Conservation (phyloP, 2,329 filamentous ascomycete genomes). For the Monilinia vaccinii-corymbosi region DNA sequence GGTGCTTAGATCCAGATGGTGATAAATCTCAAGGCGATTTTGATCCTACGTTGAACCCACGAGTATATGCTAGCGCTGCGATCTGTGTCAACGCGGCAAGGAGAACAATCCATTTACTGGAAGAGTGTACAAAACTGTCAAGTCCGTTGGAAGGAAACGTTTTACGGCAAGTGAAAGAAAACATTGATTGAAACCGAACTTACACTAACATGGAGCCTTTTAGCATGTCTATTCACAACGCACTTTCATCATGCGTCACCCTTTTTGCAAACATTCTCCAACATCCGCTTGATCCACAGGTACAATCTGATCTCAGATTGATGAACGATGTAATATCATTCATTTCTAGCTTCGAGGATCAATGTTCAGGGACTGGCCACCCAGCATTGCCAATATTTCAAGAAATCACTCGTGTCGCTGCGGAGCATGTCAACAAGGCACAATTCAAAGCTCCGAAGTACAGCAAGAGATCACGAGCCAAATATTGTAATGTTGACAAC, state of each 20-base stretch:
- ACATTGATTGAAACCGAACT: not conserved
- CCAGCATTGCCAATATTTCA: not conserved
- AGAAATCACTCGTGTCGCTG: not conserved
- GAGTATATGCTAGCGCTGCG: slow-evolving; percentile 16
- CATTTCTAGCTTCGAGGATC: not conserved
- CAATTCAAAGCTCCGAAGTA: not conserved
- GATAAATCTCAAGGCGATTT: slow-evolving; percentile 9
- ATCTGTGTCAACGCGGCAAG: slow-evolving; percentile 20
- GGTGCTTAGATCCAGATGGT: slow-evolving; percentile 1
- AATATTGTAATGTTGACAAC: not conserved
- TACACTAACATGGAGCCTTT: not conserved
- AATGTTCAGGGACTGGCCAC: not conserved
- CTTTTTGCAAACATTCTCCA: slow-evolving; percentile 91
- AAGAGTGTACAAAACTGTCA: slow-evolving; percentile 12
- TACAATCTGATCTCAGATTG: slow-evolving; percentile 73
- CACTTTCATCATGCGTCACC: slow-evolving; percentile 83
- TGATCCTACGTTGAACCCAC: slow-evolving; percentile 13
- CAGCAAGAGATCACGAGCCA: not conserved
- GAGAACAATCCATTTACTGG: slow-evolving; percentile 16
- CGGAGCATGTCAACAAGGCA: slow-evolving; percentile 1
- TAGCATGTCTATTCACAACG: slow-evolving; percentile 55
- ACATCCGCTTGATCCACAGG: slow-evolving; percentile 78
- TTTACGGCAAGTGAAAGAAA: slow-evolving; percentile 2
- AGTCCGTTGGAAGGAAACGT: slow-evolving; percentile 15
- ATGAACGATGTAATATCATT: slow-evolving; percentile 63